Percentiles rank a stretch among this genome's conserved stretches.
phyloP scores from a whole-genome alignment of 345 rosid genomes.

The Corchorus capsularis region DNA sequence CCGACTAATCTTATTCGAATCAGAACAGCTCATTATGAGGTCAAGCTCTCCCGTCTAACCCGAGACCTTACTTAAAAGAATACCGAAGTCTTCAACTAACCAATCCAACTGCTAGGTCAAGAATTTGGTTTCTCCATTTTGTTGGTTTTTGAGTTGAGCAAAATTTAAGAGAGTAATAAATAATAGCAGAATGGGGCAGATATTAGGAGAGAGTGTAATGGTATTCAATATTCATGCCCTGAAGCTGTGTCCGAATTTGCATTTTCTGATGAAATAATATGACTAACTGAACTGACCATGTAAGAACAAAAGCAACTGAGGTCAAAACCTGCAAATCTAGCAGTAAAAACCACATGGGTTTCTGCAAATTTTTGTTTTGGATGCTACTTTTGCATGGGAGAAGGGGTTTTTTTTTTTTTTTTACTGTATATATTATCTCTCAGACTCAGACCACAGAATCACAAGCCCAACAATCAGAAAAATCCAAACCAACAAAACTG shows the following conservation, averaged over 20 bases:
- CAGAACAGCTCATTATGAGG: too few relatives aligned
- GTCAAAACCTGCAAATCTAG: slow-evolving; percentile 32
- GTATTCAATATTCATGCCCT: not conserved
- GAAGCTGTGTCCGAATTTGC: not conserved
- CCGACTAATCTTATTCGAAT: too few relatives aligned
- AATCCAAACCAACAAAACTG: slow-evolving; percentile 29
- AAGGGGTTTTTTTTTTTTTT: slow-evolving; percentile 1
- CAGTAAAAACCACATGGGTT: slow-evolving; percentile 36
- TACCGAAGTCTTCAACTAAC: too few relatives aligned
- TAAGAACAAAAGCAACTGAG: not conserved
- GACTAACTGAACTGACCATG: slow-evolving; percentile 12
- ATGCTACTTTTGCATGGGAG: not conserved
- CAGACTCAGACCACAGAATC: slow-evolving; percentile 33
- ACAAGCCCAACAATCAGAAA: slow-evolving; percentile 30
- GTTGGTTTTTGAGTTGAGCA: not conserved
- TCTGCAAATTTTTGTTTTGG: slow-evolving; percentile 26
- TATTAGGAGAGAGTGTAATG: not conserved
- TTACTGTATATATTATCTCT: not conserved
- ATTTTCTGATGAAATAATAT: not conserved
- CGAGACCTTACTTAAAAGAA: too few relatives aligned
- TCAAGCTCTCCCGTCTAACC: too few relatives aligned
- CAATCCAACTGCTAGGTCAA: not conserved
- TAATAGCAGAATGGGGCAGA: not conserved
- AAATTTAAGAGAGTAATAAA: not conserved
- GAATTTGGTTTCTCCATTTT: not conserved